phyloP scores from a whole-genome alignment of 257 asterid genomes.

The Anisodus tanguticus region DNA sequence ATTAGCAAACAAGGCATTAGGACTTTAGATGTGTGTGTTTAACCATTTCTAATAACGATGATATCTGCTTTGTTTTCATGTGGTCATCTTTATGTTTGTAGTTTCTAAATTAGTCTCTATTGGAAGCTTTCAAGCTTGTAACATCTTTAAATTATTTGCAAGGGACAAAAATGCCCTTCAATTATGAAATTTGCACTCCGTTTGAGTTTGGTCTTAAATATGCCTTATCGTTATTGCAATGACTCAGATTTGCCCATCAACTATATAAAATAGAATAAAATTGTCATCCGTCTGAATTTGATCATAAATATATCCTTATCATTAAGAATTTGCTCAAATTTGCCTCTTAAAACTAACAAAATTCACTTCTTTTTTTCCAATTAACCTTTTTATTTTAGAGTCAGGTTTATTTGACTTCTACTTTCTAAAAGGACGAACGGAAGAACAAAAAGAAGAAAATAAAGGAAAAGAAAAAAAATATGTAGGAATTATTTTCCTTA shows the following conservation, averaged over 20 bases:
- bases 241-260: not conserved
- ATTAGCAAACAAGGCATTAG: too few species aligned
- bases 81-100: conserved; percentile 10
- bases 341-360: not conserved
- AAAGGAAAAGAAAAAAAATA: too few species aligned
- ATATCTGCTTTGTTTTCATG: not conserved
- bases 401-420: not conserved
- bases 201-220: not conserved
- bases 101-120: not conserved
- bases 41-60: too few species aligned
- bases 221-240: not conserved
- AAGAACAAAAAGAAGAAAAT: not conserved
- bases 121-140: not conserved
- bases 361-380: not conserved
- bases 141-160: not conserved
- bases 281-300: not conserved
- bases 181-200: not conserved
- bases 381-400: not conserved
- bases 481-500: too few species aligned
- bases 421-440: too few species aligned
- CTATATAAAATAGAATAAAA: not conserved
- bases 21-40: too few species aligned
- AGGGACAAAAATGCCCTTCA: not conserved
- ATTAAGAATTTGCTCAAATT: not conserved
- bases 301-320: not conserved